Conservation (phyloP, 306 rosid species). For the Ziziphus jujuba region DNA sequence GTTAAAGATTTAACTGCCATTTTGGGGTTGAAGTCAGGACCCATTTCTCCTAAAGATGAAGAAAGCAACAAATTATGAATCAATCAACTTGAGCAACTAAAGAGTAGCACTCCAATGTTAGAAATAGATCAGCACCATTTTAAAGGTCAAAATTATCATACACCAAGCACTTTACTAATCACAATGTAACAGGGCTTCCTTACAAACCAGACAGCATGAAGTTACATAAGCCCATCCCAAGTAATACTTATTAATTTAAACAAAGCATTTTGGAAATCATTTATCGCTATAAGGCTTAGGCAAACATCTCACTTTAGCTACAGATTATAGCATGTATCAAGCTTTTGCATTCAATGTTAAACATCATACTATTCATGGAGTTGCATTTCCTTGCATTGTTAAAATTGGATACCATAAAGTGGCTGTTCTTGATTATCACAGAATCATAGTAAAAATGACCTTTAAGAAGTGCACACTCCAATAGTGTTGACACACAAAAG, state of each 20-base stretch:
- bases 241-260: too few species aligned
- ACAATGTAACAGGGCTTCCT: too few species aligned
- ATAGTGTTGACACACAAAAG: background rate
- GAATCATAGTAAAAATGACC: background rate
- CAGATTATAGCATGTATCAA: background rate
- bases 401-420: background rate
- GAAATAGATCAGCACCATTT: too few species aligned
- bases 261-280: too few species aligned
- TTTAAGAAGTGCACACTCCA: background rate
- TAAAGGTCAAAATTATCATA: too few species aligned
- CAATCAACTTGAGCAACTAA: background rate
- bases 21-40: conserved; percentile 75
- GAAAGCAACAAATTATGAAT: background rate
- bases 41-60: conserved; percentile 78
- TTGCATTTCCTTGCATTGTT: background rate
- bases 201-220: too few species aligned
- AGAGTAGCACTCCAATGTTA: background rate
- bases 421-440: background rate
- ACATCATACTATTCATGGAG: background rate
- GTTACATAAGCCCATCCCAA: too few species aligned
- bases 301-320: background rate
- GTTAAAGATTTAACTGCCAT: conserved; percentile 76
- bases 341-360: conserved; percentile 2
- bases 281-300: background rate
- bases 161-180: too few species aligned